phyloP scores from a whole-genome alignment of 495 filamentous ascomycete species.

The Friedmanniomyces endolithicus region DNA sequence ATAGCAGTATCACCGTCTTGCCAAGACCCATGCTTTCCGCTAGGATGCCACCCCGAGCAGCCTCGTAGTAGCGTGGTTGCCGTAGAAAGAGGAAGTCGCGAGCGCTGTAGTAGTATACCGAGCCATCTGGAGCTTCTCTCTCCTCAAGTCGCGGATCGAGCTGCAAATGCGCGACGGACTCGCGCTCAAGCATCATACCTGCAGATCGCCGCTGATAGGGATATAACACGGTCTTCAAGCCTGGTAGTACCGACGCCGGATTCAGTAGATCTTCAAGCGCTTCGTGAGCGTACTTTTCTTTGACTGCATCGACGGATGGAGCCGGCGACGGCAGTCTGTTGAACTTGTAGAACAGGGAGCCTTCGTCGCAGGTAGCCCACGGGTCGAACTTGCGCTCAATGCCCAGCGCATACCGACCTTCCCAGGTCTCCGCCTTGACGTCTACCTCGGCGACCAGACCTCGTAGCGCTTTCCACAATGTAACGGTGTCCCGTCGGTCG shows the following conservation, averaged over 20 bases:
- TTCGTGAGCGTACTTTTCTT: slow-evolving; percentile 42
- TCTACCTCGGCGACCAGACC: slow-evolving; percentile 8
- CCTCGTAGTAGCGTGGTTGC: slow-evolving; percentile 59
- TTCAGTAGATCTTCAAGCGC: slow-evolving; percentile 53
- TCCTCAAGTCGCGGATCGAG: slow-evolving; percentile 62
- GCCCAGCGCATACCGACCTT: neutral
- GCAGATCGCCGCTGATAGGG: slow-evolving; percentile 72
- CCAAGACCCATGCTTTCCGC: slow-evolving; percentile 67
- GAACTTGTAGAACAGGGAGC: slow-evolving; percentile 72
- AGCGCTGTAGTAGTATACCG: slow-evolving; percentile 59
- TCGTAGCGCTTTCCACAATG: slow-evolving; percentile 6
- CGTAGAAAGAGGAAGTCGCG: slow-evolving; percentile 47
- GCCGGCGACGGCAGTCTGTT: slow-evolving; percentile 68
- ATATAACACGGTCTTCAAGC: slow-evolving; percentile 58
- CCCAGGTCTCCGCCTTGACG: slow-evolving; percentile 11
- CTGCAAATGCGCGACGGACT: slow-evolving; percentile 48
- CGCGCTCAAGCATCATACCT: slow-evolving; percentile 75
- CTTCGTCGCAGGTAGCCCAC: slow-evolving; percentile 34
- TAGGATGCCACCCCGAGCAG: slow-evolving; percentile 63
- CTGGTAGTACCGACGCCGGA: slow-evolving; percentile 37
- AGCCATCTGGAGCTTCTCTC: slow-evolving; percentile 45
- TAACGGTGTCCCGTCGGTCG: slow-evolving; percentile 9
- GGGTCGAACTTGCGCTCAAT: slow-evolving; percentile 23
- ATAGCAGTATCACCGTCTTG: slow-evolving; percentile 80
- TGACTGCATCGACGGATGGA: slow-evolving; percentile 41